Evolutionary conservation across 352 stramenopile genomes (phyloP), one percentile per base, ranked within the genome.

Genomic region (Peronospora farinosa): DNA sequence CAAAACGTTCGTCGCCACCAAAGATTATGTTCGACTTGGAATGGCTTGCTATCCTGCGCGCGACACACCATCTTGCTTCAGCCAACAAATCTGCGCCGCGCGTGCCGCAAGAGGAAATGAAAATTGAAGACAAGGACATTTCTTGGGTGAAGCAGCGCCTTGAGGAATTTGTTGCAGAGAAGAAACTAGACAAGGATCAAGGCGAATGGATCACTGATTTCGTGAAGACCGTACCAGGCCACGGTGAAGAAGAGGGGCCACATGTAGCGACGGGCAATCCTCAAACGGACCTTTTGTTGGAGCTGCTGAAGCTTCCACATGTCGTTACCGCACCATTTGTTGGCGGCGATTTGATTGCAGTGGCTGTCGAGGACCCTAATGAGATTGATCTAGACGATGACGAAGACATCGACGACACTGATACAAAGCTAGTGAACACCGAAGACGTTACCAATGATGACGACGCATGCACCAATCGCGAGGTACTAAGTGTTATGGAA

Each of bases 261-360:
- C 42, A 49, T 8, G 41, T 63, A 25, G 54, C 65, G 32, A 53
- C 65, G 47, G 94, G 95, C 2, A 99, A 98, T 54, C 95, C 92
- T 6, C 95, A 98, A 60, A 99, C 95, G 1, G 96, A 99, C 62
- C 44, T 83, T 45, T 70, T 98, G 23, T 60, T 99, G 43, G 67
- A 88, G 41, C 63, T 97, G 39, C 69, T 99, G 28, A 90, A 95
- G 54, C 67, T 98, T 16, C 73, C 78, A n/a, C 96, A 98, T 57
- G 78, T 92, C 16, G 74, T 98, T 7, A 99, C 96, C 10, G 72
- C 92, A 15, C 92, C 95, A n/a, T 98, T 86, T 60, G 46, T 64
- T 35, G 21, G 43, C 3, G 58, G 43, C 9, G 33, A n/a, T 17
- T 50, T 35, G 8, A 23, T 53, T 23, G 36, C 23, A 19, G 50